These are phyloP conservation scores for Yamadazyma scolyti DNA, from an alignment of 805 yeast genomes.

Conservation along the genomic window DNA sequence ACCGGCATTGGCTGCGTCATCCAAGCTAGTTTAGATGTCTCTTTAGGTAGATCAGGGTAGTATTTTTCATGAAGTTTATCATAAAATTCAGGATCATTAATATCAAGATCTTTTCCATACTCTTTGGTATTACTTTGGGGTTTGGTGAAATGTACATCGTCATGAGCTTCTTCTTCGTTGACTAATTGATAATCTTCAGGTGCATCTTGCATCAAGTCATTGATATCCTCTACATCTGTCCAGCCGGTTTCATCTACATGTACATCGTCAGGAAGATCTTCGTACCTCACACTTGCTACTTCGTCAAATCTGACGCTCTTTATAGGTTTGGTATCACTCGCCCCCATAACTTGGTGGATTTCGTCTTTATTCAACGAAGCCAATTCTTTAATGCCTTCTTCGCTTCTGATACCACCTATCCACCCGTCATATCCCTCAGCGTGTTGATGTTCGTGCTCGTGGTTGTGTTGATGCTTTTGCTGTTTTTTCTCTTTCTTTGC, in stretches of 20 bases:
- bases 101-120: slow-evolving; percentile 39
- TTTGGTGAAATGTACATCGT: slow-evolving; percentile 62
- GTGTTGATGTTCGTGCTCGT: slow-evolving; percentile 25
- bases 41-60: slow-evolving; percentile 86
- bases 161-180: slow-evolving; percentile 29
- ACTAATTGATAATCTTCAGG: slow-evolving; percentile 40
- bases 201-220: slow-evolving; percentile 44
- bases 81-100: slow-evolving; percentile 75
- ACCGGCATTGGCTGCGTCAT: slow-evolving; percentile 65
- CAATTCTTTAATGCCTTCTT: slow-evolving; percentile 26
- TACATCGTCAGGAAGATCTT: slow-evolving; percentile 19
- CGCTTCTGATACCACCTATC: slow-evolving; percentile 39
- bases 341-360: slow-evolving; percentile 35
- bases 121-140: slow-evolving; percentile 12
- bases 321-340: slow-evolving; percentile 11
- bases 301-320: slow-evolving; percentile 32
- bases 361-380: slow-evolving; percentile 32
- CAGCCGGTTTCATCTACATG: slow-evolving; percentile 37
- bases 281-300: slow-evolving; percentile 24
- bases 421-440: slow-evolving; percentile 42
- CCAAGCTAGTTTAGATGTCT: slow-evolving; percentile 84
- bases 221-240: slow-evolving; percentile 49
- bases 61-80: slow-evolving; percentile 77
- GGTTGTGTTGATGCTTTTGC: slow-evolving; percentile 6
- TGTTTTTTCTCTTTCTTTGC: slow-evolving; percentile 38